Percentiles rank a stretch among this genome's conserved stretches.
Evolutionary conservation across 345 rosid species (phyloP).

Genomic region (Geranium brycei): DNA sequence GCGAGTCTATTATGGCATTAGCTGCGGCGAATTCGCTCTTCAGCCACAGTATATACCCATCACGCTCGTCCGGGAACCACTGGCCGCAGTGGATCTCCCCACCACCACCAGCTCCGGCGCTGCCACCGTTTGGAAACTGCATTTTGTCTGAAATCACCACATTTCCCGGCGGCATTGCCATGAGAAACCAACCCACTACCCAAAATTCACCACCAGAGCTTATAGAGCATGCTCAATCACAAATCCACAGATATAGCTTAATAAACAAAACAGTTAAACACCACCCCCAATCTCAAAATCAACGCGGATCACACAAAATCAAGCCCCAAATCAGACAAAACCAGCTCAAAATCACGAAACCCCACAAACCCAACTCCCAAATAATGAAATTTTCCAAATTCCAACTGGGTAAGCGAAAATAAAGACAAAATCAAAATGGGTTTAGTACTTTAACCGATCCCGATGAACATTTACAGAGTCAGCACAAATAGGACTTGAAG

Average conservation of each 20-base stretch:
- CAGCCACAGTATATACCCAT: constrained; percentile 72
- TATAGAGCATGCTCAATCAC: neutral
- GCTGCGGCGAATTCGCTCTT: constrained; percentile 90
- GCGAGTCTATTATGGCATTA: constrained; percentile 70
- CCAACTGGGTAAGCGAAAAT: neutral
- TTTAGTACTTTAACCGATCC: neutral
- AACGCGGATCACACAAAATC: neutral
- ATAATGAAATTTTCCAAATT: neutral
- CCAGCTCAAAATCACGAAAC: neutral
- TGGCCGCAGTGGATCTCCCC: constrained; percentile 25
- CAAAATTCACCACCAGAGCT: neutral
- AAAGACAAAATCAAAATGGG: neutral
- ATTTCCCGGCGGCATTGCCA: constrained; percentile 84
- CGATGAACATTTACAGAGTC: neutral
- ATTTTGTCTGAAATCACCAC: constrained; percentile 43
- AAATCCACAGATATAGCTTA: neutral
- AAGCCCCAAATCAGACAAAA: neutral
- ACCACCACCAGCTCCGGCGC: constrained; percentile 13
- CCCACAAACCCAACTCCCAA: neutral
- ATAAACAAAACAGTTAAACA: neutral
- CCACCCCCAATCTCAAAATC: neutral
- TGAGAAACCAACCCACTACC: neutral
- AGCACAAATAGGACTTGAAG: neutral
- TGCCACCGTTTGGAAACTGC: constrained; percentile 34
- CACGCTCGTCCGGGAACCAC: constrained; percentile 70